Base-by-base conservation (phyloP, 768 basidiomycete genomes). In the Serpula lacrymans region DNA sequence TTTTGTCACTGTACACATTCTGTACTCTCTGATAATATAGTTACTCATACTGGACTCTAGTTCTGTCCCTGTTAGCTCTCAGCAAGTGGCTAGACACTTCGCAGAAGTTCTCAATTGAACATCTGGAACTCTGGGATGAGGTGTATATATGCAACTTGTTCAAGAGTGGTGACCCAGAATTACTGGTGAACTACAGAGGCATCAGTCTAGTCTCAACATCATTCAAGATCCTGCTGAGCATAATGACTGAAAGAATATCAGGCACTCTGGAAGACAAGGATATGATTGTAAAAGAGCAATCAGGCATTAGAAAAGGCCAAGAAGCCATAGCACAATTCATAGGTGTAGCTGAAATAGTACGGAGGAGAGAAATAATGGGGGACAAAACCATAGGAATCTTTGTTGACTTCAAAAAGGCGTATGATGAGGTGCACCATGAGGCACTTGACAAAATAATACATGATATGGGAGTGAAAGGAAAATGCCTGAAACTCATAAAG, bases 331-430 rank as follows among this genome's bases (percentile, higher is more conserved):
- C 43, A 7, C 43, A 51, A 39, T 31, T 37, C 11, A 34, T 42
- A 8, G 42, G 32, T 2, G 13, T 51, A 2, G 39, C 47, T 1
- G 50, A 51, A 46, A 49, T 49, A 3, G 44, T 42, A 14, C 24
- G 44, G 6, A 24, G 48, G 20, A n/a, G 33, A 3, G 20, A 14
- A 3, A 1, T 48, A 0, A 14, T 18, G 0, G 25, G 31, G 2
- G 11, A 16, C 13, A 5, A n/a, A 2, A 51, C 50, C 14, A 28
- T 28, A 20, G 36, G 24, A 4, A 25, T 41, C 5, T 51, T 51
- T 18, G 30, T 51, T 4, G 48, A 51, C 13, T 51, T 51, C 10
- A 41, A 39, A 6, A 51, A 51, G 14, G 50, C 48, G 3, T 51
- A 28, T 12, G 36, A 48, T 14, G 42, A 43, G n/a, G 40, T 51